Conservation (phyloP, 257 asterid genomes). For the Petrea volubilis region DNA sequence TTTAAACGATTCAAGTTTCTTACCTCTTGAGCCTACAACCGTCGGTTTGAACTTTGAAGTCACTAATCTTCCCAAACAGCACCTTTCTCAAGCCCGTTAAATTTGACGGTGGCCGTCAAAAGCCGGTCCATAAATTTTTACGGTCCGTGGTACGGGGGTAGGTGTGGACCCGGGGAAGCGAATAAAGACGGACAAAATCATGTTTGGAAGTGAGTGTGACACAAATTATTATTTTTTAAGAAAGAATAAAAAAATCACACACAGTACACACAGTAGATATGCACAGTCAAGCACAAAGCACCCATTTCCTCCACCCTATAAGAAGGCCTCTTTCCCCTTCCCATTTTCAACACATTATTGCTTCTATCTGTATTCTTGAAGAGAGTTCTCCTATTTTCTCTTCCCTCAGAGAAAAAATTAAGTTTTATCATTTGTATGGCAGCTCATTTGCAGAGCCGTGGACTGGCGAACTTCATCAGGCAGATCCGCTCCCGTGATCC, state of each 20-base stretch:
- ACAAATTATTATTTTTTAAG: not conserved
- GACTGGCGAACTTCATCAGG: constrained; percentile 40
- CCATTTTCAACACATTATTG: not conserved
- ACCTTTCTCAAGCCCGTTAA: constrained; percentile 28
- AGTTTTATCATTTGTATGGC: constrained; percentile 48
- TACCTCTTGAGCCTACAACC: no score
- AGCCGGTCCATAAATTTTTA: constrained; percentile 21
- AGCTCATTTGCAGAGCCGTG: constrained; percentile 48
- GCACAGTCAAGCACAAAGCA: not conserved
- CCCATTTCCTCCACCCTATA: constrained; percentile 16
- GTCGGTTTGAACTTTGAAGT: no score
- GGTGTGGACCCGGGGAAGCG: constrained; percentile 24
- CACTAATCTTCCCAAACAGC: not conserved
- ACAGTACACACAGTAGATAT: not conserved
- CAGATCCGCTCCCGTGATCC: constrained; percentile 33
- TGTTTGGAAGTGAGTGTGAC: constrained; percentile 4
- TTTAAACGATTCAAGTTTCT: no score
- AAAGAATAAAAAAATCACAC: not conserved
- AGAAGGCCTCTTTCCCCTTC: constrained; percentile 18
- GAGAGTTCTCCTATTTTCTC: not conserved
- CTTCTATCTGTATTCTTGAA: constrained; percentile 7
- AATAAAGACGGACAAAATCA: not conserved
- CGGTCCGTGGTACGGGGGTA: constrained; percentile 33
- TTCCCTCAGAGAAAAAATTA: not conserved
- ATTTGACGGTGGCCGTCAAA: constrained; percentile 25